Evolutionary conservation across 2,329 filamentous ascomycete genomes (phyloP).

Genomic region (Neodidymelliopsis sp.): DNA sequence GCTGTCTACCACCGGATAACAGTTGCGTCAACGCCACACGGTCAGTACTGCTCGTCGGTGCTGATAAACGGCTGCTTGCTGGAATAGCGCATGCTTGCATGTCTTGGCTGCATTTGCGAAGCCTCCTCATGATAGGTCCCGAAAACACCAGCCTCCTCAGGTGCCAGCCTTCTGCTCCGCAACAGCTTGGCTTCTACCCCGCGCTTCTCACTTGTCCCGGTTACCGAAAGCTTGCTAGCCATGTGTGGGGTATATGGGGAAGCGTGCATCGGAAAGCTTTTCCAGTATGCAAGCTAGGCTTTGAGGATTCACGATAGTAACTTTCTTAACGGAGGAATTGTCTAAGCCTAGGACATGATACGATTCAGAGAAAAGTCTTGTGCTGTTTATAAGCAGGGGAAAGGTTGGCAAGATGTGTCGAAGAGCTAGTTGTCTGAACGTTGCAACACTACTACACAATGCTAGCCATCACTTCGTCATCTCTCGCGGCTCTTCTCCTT

Average conservation of each 20-base stretch:
- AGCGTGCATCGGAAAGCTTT: conserved; percentile 18
- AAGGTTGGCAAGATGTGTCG: not conserved
- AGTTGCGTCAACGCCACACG: not conserved
- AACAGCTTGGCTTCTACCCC: conserved; percentile 7
- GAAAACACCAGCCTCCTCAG: conserved; percentile 1
- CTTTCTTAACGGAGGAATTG: not conserved
- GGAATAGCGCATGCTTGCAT: not conserved
- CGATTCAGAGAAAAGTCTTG: not conserved
- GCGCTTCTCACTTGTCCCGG: conserved; percentile 1
- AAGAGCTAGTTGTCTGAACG: not conserved
- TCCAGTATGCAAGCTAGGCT: conserved; percentile 7
- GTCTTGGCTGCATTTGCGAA: conserved; percentile 1
- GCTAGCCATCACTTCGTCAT: conserved; percentile 2
- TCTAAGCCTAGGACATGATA: not conserved
- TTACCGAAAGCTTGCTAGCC: conserved; percentile 7
- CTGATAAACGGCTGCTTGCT: not conserved
- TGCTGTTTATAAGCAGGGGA: conserved; percentile 3
- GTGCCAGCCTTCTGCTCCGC: not conserved
- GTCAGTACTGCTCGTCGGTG: not conserved
- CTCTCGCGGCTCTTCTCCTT: conserved; percentile 4
- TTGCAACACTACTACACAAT: not conserved
- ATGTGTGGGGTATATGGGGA: conserved; percentile 14
- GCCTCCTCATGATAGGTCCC: conserved; percentile 2
- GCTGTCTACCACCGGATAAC: conserved; percentile 7
- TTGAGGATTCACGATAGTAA: not conserved